Percentiles rank a stretch among this genome's conserved stretches.
Evolutionary conservation across 176 grass and related monocot species (phyloP).

Genomic region (Bothriochloa decipiens): DNA sequence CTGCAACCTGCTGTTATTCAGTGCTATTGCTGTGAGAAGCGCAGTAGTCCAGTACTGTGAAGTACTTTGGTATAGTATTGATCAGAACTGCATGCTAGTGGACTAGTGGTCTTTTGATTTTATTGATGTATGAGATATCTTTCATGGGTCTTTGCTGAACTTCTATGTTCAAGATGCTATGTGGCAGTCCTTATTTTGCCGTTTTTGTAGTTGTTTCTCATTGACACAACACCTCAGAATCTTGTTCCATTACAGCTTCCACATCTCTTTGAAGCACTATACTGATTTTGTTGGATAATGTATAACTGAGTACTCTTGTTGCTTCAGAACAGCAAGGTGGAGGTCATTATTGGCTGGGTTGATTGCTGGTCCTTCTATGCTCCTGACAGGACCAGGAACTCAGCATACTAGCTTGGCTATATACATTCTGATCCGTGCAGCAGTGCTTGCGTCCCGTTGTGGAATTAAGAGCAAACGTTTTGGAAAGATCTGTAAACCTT

Average conservation of each 20-base stretch:
- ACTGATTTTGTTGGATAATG: conserved; percentile 7
- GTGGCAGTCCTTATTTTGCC: not conserved
- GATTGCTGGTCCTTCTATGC: conserved; percentile 95
- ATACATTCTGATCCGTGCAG: conserved; percentile 93
- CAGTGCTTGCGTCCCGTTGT: conserved; percentile 83
- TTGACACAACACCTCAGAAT: not conserved
- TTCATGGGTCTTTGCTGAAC: not conserved
- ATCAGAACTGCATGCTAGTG: not conserved
- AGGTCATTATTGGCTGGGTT: conserved; percentile 85
- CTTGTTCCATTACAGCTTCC: not conserved
- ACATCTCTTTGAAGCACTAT: not conserved
- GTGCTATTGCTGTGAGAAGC: not conserved
- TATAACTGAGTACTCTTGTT: conserved; percentile 44
- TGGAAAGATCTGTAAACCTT: conserved; percentile 89
- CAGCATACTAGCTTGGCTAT: conserved; percentile 95
- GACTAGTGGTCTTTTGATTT: not conserved
- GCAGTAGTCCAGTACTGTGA: not conserved
- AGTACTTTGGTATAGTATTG: not conserved
- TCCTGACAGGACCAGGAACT: conserved; percentile 81
- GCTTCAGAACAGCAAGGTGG: conserved; percentile 91
- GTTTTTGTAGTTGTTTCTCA: not conserved
- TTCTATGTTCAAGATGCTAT: not conserved
- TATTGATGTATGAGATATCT: not conserved
- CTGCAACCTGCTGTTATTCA: not conserved
- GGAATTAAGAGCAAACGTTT: conserved; percentile 95